Evolutionary conservation across 768 basidiomycete species (phyloP), one percentile per base, ranked within the genome.

Genomic region (Gyrodon lividus): DNA sequence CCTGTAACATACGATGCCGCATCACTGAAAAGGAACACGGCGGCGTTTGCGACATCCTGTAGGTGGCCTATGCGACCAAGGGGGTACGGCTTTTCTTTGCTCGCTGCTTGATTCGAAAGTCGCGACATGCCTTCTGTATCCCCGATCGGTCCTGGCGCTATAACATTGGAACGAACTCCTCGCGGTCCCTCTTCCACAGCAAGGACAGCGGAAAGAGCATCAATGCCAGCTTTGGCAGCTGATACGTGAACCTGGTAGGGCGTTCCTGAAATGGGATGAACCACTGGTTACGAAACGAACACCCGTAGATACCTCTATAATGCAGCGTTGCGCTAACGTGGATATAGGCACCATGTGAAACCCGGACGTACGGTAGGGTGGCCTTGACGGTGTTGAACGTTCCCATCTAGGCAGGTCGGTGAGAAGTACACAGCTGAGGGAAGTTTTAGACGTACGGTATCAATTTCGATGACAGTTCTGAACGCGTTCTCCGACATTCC

Each of bases 331-430:
- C 88, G 58, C 88, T 91, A 61, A 97, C 89, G 59, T 92, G 89
- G 47, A 98, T 80, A 68, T 93, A 97, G 2, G 91, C 74, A 31
- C 95, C 96, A 54, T 80, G 79, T 4, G 86, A 71, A 22, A 77
- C 75, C 40, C 89, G 81, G 24, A 98, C 58, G 59, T 92, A 77
- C 2, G 77, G 74, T 17, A 97, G 70, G 2, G 94, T 97, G 1
- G 93, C 94, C 66, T 98, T 98, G 70, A 97, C 79, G 4, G 95
- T 98, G 71, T 97, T 87, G 73, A 83, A 98, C 5, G 92, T 94
- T 10, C 96, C 96, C 24, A 97, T 75, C 88, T 92, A 28, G 33
- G 48, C 28, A 23, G 17, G 34, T 17, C 16, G n/a, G 30, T 52
- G 33, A 31, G 34, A 19, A 16, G 16, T 10, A 20, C 6, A 7